phyloP scores from a whole-genome alignment of 495 filamentous ascomycete species.

The Elasticomyces elasticus region DNA sequence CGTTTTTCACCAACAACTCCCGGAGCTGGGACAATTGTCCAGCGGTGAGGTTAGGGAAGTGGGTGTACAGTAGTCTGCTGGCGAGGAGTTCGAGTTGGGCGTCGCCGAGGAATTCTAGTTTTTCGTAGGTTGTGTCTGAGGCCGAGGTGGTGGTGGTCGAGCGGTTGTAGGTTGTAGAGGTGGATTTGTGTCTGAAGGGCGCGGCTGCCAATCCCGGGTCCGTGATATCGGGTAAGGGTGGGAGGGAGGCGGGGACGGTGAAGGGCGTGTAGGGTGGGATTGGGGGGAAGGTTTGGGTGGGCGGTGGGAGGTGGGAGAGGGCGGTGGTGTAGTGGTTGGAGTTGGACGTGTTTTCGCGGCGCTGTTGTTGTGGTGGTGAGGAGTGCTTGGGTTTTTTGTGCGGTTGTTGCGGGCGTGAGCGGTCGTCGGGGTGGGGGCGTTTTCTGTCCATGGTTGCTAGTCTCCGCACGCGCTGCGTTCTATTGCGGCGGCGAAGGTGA shows the following conservation, averaged over 20 bases:
- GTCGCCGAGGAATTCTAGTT: constrained; percentile 37
- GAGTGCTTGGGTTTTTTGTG: constrained; percentile 15
- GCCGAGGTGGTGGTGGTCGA: constrained; percentile 3
- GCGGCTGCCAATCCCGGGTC: constrained; percentile 13
- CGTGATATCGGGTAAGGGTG: constrained; percentile 16
- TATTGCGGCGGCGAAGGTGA: constrained; percentile 14
- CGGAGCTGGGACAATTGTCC: constrained; percentile 24
- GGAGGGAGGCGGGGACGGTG: constrained; percentile 13
- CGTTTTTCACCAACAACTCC: constrained; percentile 54
- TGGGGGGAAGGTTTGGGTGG: constrained; percentile 1
- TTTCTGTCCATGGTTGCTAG: constrained; percentile 7
- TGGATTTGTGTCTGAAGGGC: constrained; percentile 22
- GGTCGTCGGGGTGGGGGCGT: constrained; percentile 1
- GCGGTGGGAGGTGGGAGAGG: constrained; percentile 12
- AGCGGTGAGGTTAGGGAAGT: constrained; percentile 25
- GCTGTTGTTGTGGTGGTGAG: background rate
- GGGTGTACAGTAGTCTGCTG: constrained; percentile 25
- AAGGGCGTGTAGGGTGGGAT: constrained; percentile 19
- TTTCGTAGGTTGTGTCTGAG: constrained; percentile 19
- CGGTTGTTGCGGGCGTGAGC: background rate
- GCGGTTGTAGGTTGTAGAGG: constrained; percentile 10
- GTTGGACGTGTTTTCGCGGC: background rate
- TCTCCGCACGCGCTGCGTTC: constrained; percentile 12
- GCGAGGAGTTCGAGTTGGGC: constrained; percentile 32
- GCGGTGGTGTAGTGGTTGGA: constrained; percentile 5